phyloP scores from a whole-genome alignment of 352 stramenopile genomes.

The Plasmopara viticola region DNA sequence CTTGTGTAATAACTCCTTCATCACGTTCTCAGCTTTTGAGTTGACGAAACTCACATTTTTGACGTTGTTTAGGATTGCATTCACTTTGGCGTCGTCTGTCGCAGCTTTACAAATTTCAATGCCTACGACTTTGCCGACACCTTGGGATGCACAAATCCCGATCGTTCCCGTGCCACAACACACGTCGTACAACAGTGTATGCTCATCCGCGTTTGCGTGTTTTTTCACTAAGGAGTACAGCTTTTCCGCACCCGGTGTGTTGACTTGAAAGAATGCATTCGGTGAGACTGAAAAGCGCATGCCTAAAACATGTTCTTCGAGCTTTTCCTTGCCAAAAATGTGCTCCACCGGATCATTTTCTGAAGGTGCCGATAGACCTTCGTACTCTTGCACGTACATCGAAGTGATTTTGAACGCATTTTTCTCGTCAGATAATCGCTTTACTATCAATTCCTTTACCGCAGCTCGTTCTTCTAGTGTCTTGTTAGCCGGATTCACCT shows the following conservation, averaged over 20 bases:
- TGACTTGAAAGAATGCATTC: constrained; percentile 94
- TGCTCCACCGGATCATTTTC: constrained; percentile 86
- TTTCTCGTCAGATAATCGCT: constrained; percentile 34
- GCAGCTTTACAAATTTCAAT: constrained; percentile 88
- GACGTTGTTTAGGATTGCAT: constrained; percentile 81
- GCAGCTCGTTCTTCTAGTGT: constrained; percentile 28
- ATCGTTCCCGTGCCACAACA: constrained; percentile 99
- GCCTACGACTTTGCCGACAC: constrained; percentile 71
- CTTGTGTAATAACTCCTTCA: constrained; percentile 68
- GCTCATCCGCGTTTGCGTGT: constrained; percentile 55
- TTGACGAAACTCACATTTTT: constrained; percentile 88
- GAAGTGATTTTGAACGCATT: constrained; percentile 68
- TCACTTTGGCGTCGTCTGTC: constrained; percentile 86
- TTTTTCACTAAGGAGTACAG: constrained; percentile 95
- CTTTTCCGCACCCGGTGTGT: constrained; percentile 91
- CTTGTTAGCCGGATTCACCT: constrained; percentile 49
- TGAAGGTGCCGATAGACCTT: constrained; percentile 79
- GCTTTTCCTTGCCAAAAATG: constrained; percentile 56
- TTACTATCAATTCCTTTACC: constrained; percentile 40
- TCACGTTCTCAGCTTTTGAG: constrained; percentile 88
- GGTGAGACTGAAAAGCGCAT: constrained; percentile 89
- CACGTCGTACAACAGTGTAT: constrained; percentile 94
- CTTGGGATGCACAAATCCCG: constrained; percentile 89
- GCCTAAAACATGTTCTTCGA: constrained; percentile 84
- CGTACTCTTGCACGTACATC: constrained; percentile 91